Base-by-base conservation (phyloP, 2,329 filamentous ascomycete species). In the Trichoderma endophyticum region DNA sequence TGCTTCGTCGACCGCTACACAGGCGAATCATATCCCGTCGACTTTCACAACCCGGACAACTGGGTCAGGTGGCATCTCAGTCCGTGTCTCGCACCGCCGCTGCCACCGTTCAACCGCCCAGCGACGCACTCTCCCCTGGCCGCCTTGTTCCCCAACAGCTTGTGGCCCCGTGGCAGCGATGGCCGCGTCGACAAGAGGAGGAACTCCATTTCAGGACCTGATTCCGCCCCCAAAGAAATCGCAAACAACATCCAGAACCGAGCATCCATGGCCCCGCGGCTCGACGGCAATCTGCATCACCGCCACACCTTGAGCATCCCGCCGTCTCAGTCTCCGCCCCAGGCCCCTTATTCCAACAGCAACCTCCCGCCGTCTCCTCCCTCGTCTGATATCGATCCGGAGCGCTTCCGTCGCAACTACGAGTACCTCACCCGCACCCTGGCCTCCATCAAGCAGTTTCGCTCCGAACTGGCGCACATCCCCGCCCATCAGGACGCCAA, bases 1-100 rank as follows among this genome's bases (percentile, higher is more conserved):
- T 97, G 94, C 81, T 98, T 97, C 80, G 86, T 97, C 77, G 91
- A 98, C 82, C 93, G 91, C 76, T 81, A 90, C 57, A 96, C 94
- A 0, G 91, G 91, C 73, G 91, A 97, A 78, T 88, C 92, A 74
- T 97, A 95, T 77, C 90, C 87, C 0, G 86, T 98, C 51, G 91
- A 98, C 80, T 97, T 97, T 79, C 97, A 94, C 81, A 86, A 95
- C 77, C 84, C 90, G 0, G 85, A 93, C 15, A 89, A 90, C 67
- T 98, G 95, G 95, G 88, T 92, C 70, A 91, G 92, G 73, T 90
- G 93, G 80, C 87, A 90, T 34, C 86, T 93, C 9, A 95, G 93
- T 3, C 95, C 95, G 0, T 96, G 92, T 78, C 88, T 97, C 56
- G 83, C 83, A n/a, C 86, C 90, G 0, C 84, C 91, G 2, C 81